Evolutionary conservation across 1,139 yeast species (phyloP).

Genomic region (Suhomyces bokatorum): DNA sequence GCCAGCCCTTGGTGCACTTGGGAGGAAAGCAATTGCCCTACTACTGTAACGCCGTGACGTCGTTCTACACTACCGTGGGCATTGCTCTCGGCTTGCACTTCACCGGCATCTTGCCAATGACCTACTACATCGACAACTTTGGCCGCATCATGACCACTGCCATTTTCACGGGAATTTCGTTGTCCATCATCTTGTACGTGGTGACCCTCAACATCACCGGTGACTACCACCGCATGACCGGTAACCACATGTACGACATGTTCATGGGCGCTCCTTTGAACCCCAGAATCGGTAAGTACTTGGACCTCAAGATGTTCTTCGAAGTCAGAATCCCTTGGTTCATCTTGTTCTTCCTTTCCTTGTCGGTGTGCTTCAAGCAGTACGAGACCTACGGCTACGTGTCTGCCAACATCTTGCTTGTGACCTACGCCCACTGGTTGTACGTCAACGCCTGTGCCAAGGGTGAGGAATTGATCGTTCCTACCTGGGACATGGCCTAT

Average conservation of each 20-base stretch:
- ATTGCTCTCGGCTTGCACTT: conserved; percentile 64
- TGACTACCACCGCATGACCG: conserved; percentile 87
- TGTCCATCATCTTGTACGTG: conserved; percentile 63
- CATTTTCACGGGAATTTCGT: conserved; percentile 69
- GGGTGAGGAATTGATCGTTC: conserved; percentile 95
- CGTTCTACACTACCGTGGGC: conserved; percentile 70
- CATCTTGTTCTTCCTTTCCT: conserved; percentile 74
- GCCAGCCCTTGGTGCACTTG: conserved; percentile 85
- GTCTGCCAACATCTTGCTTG: conserved; percentile 71
- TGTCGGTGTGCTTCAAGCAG: conserved; percentile 77
- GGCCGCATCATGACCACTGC: conserved; percentile 94
- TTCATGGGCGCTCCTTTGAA: conserved; percentile 98
- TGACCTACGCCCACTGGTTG: conserved; percentile 84
- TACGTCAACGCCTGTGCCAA: conserved; percentile 97
- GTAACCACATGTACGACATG: conserved; percentile 84
- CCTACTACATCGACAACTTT: conserved; percentile 73
- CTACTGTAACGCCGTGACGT: conserved; percentile 87
- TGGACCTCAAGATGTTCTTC: conserved; percentile 92
- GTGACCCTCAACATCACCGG: conserved; percentile 66
- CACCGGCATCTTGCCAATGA: conserved; percentile 70
- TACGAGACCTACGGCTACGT: conserved; percentile 78
- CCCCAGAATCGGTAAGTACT: conserved; percentile 86
- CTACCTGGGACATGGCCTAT: conserved; percentile 99
- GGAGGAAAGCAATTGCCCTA: conserved; percentile 81
- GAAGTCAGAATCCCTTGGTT: conserved; percentile 98